Conservation (phyloP, 148 eudicot genomes). For the Polygonum maritimum region DNA sequence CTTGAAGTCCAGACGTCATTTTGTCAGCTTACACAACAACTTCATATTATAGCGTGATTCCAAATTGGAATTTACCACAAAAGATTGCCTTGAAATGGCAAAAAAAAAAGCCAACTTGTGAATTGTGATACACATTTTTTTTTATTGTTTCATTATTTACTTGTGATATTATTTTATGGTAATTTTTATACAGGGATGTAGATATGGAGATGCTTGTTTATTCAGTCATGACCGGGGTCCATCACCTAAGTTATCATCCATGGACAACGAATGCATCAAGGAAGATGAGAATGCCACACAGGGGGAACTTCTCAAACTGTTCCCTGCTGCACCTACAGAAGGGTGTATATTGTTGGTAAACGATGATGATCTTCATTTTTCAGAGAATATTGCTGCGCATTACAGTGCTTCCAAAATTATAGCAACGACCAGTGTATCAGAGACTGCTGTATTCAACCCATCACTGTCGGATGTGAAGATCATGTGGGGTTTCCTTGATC, state of each 20-base stretch:
- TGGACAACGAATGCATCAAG: conserved; percentile 28
- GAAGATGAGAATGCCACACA: conserved; percentile 48
- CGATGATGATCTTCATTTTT: conserved; percentile 52
- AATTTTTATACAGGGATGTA: conserved; percentile 63
- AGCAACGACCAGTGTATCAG: conserved; percentile 43
- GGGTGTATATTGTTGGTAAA: conserved; percentile 51
- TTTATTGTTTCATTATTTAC: not conserved
- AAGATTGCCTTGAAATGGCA: not conserved
- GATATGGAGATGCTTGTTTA: conserved; percentile 59
- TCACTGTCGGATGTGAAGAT: conserved; percentile 34
- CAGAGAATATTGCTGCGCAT: conserved; percentile 35
- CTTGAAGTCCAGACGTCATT: not conserved
- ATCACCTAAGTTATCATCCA: conserved; percentile 19
- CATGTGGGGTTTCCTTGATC: conserved; percentile 40
- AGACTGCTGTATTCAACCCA: conserved; percentile 25
- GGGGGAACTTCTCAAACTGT: conserved; percentile 29
- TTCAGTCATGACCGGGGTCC: conserved; percentile 54
- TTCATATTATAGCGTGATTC: not conserved
- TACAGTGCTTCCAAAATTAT: conserved; percentile 50
- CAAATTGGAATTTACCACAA: not conserved
- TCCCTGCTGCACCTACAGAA: conserved; percentile 36
- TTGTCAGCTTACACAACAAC: not conserved
- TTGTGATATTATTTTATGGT: not conserved
- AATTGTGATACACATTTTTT: not conserved
- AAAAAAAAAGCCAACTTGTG: too few relatives aligned